Evolutionary conservation across 768 basidiomycete species (phyloP).

Genomic region (Xanthoconium stramineum): DNA sequence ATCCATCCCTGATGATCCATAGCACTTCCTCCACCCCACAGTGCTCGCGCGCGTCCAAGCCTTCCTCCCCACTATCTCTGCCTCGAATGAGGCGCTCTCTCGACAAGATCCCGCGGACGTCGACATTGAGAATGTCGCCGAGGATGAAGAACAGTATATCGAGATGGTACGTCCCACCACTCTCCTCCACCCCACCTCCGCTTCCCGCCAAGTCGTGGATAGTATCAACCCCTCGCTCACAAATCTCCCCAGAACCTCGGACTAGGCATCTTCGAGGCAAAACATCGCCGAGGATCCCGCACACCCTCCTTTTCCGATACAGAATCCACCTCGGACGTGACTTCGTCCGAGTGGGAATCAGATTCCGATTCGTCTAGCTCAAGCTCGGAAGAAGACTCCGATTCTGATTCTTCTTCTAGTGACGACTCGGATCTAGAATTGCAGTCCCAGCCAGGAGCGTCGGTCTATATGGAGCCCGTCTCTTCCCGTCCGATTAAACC

Average conservation of each 20-base stretch:
- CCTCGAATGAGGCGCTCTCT: constrained; percentile 55
- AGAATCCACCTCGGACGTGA: neutral
- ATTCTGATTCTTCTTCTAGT: neutral
- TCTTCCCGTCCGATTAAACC: constrained; percentile 45
- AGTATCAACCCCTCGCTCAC: neutral
- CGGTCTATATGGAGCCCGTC: constrained; percentile 38
- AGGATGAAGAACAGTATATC: constrained; percentile 50
- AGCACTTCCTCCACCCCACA: constrained; percentile 23
- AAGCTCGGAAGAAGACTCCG: constrained; percentile 11
- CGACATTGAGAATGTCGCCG: constrained; percentile 65
- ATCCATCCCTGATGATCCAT: constrained; percentile 1
- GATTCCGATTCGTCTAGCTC: constrained; percentile 12
- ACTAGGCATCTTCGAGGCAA: constrained; percentile 55
- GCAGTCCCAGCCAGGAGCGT: constrained; percentile 14
- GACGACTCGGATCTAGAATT: constrained; percentile 8
- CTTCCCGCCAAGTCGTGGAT: neutral
- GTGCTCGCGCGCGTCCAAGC: constrained; percentile 64
- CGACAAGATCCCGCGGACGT: constrained; percentile 52
- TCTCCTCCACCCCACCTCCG: neutral
- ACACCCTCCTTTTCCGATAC: constrained; percentile 14
- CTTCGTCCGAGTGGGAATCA: constrained; percentile 12
- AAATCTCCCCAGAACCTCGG: constrained; percentile 52
- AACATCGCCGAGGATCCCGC: constrained; percentile 11
- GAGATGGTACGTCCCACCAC: constrained; percentile 51
- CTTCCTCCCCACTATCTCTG: constrained; percentile 65